Conservation (phyloP, 805 yeast genomes). For the Pichia californica region DNA sequence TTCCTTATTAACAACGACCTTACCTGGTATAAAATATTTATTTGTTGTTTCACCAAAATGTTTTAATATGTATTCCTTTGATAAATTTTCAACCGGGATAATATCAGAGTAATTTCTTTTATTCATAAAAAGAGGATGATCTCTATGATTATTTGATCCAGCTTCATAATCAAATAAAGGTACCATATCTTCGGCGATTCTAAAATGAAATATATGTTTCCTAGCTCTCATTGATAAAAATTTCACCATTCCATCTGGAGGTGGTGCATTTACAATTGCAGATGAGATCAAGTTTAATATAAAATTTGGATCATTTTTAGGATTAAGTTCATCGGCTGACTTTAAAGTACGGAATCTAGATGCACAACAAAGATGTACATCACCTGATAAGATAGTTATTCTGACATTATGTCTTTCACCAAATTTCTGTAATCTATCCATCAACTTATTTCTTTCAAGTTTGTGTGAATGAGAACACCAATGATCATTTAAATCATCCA, state of each 20-base stretch:
- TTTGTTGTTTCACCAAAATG: conserved; percentile 22
- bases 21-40: conserved; percentile 10
- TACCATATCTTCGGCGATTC: conserved; percentile 64
- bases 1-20: conserved; percentile 25
- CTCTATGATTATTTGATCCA: conserved; percentile 38
- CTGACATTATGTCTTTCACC: conserved; percentile 62
- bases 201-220: conserved; percentile 60
- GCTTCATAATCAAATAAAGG: conserved; percentile 60
- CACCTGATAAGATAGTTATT: conserved; percentile 84
- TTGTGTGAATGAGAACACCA: conserved; percentile 93
- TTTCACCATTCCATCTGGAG: conserved; percentile 79
- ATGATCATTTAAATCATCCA: conserved; percentile 93
- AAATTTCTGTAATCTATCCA: conserved; percentile 56
- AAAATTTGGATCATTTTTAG: conserved; percentile 67
- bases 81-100: conserved; percentile 41
- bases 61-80: conserved; percentile 4
- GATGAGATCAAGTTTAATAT: conserved; percentile 82
- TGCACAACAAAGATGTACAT: conserved; percentile 83
- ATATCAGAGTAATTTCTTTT: conserved; percentile 70
- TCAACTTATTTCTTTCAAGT: conserved; percentile 67
- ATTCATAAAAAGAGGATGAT: conserved; percentile 47
- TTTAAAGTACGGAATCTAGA: conserved; percentile 64
- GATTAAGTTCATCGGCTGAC: conserved; percentile 37
- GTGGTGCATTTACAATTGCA: conserved; percentile 90
- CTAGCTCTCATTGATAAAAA: conserved; percentile 62